Evolutionary conservation across 169 alveolate species (phyloP).

Genomic region (Cryptosporidium meleagridis): DNA sequence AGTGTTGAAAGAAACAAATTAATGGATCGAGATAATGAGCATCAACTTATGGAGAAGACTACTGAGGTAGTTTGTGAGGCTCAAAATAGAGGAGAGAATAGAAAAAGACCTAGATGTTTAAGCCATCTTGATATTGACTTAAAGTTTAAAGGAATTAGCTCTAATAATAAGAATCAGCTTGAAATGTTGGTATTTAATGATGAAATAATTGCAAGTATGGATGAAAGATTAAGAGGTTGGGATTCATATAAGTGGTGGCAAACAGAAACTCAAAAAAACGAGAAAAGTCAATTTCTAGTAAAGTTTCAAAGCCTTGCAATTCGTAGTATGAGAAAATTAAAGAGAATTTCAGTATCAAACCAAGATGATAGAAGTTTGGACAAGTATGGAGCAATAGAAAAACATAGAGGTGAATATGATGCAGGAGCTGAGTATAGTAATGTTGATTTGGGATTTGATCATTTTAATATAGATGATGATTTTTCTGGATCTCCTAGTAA

Average conservation of each 20-base stretch:
- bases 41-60: not conserved
- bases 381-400: constrained; percentile 17
- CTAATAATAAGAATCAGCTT: not conserved
- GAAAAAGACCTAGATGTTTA: constrained; percentile 40
- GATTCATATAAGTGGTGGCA: constrained; percentile 66
- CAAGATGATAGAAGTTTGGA: not conserved
- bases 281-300: not conserved
- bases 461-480: not conserved
- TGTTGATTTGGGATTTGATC: constrained; percentile 35
- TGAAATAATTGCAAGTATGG: not conserved
- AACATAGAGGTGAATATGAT: constrained; percentile 27
- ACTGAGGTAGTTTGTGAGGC: not conserved
- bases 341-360: not conserved
- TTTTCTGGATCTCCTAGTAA: constrained; percentile 2
- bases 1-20: not conserved
- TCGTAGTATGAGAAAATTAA: not conserved
- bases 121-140: constrained; percentile 29
- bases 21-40: not conserved
- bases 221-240: constrained; percentile 25
- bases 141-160: not conserved
- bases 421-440: not conserved
- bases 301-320: not conserved
- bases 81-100: not conserved
- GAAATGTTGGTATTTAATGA: not conserved
- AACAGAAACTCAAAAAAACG: not conserved